Evolutionary conservation across 2,329 filamentous ascomycete genomes (phyloP).

Genomic region (Fusarium tjaetaba): DNA sequence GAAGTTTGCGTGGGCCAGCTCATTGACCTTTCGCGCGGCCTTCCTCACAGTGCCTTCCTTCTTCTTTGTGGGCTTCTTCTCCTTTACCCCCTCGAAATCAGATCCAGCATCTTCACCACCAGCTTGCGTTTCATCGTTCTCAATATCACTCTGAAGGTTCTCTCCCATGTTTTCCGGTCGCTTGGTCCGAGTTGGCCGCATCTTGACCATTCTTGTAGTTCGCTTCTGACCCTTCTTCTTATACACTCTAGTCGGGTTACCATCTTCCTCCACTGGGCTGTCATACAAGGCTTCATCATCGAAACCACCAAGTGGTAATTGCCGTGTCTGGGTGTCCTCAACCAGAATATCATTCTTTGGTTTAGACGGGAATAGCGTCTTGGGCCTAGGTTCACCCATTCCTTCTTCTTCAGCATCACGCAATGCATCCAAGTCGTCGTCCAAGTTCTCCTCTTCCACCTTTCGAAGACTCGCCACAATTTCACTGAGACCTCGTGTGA

Average conservation of each 20-base stretch:
- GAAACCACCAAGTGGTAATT: conserved; percentile 66
- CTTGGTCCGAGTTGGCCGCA: conserved; percentile 63
- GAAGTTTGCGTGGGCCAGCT: conserved; percentile 73
- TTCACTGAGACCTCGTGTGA: conserved; percentile 77
- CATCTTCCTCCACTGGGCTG: conserved; percentile 64
- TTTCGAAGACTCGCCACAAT: conserved; percentile 77
- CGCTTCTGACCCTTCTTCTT: conserved; percentile 89
- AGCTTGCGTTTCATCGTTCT: conserved; percentile 50
- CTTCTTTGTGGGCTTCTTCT: conserved; percentile 41
- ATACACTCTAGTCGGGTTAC: conserved; percentile 69
- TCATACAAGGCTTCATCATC: conserved; percentile 71
- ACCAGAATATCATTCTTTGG: conserved; percentile 52
- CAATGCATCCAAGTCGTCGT: conserved; percentile 79
- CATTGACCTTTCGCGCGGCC: conserved; percentile 68
- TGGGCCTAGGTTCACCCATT: conserved; percentile 37
- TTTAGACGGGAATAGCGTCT: conserved; percentile 34
- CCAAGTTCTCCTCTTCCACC: conserved; percentile 74
- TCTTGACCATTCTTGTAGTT: conserved; percentile 75
- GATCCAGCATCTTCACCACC: conserved; percentile 21
- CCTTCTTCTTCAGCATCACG: conserved; percentile 72
- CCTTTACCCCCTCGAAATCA: conserved; percentile 34
- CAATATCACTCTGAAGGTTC: conserved; percentile 45
- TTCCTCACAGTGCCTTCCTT: conserved; percentile 61
- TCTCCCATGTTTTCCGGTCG: conserved; percentile 53
- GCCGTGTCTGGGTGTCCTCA: conserved; percentile 55